phyloP scores from a whole-genome alignment of 306 rosid genomes.

The Castanea mollissima region DNA sequence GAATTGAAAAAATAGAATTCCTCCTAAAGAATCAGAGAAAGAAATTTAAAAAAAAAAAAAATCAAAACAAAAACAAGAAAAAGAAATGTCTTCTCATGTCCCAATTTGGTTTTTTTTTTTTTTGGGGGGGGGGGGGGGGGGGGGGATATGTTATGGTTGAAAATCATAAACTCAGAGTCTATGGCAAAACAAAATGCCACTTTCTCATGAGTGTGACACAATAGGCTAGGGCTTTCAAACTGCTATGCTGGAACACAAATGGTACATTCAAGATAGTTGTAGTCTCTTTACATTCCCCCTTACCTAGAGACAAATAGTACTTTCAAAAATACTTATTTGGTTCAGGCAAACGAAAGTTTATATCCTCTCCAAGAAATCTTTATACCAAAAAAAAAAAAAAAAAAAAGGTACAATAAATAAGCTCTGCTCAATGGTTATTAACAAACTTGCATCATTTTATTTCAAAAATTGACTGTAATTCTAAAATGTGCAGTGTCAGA shows the following conservation, averaged over 20 bases:
- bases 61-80: not conserved
- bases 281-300: slow-evolving; percentile 6
- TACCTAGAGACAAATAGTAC: slow-evolving; percentile 1
- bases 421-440: too few relatives aligned
- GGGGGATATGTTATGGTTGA: not conserved
- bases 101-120: too few relatives aligned
- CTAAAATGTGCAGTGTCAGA: not conserved
- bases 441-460: too few relatives aligned
- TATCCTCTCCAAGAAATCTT: not conserved
- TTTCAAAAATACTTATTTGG: not conserved
- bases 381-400: slow-evolving; percentile 7
- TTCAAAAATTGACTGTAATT: not conserved
- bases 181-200: not conserved
- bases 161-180: not conserved
- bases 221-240: slow-evolving; percentile 1
- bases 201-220: not conserved
- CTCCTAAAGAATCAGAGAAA: not conserved
- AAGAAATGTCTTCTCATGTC: not conserved
- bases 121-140: too few relatives aligned
- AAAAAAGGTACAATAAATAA: not conserved
- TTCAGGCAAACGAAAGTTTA: slow-evolving; percentile 4
- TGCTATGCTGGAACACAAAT: not conserved
- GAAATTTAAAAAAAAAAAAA: not conserved
- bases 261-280: slow-evolving; percentile 2
- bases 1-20: not conserved